Base-by-base conservation (phyloP, 179 eudicot genomes). In the Beta corolliflora region DNA sequence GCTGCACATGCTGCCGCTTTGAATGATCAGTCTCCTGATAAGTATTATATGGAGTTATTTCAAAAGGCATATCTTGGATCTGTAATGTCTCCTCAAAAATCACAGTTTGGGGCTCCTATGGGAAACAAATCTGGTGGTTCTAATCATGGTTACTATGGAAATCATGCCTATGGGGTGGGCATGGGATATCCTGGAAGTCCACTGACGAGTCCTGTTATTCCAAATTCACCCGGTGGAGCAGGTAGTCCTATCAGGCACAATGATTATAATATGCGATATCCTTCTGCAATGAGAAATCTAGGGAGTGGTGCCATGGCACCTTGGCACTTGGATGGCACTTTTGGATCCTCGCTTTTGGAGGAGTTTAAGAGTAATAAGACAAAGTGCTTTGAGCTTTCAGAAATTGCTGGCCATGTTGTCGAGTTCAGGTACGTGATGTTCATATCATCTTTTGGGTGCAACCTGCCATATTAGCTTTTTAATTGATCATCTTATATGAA, bases 1-100 rank as follows among this genome's bases (percentile, higher is more conserved):
- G 93, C 89, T 75, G 87, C 95, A 8, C 94, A 91, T 11, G 81
- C 80, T 80, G 91, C 93, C 45, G 91, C 90, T 60, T 85, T 92
- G 31, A 89, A 79, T 65, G 93, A 90, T 70, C 97, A 91, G 29
- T 84, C 94, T 76, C 79, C 90, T 41, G 94, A 94, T 70, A 86
- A 91, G 78, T 89, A 81, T 82, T 91, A 93, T 63, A 44, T 85
- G 83, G 97, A 93, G 60, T 66, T 91, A 31, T 91, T 88, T 79
- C 91, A 88, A 66, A 86, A 88, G 16, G 83, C 89, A 18, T 86
- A 84, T 83, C 14, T 88, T 81, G 91, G 83, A 67, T 86, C 90
- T 67, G 75, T 78, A 7, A 67, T 84, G 73, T 81, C 91, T 31
- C 88, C 89, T 71, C 89, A 84, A 70, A 88, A 88, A 71, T 83